phyloP scores from a whole-genome alignment of 2,329 filamentous ascomycete species.

The Microcera coccophila region DNA sequence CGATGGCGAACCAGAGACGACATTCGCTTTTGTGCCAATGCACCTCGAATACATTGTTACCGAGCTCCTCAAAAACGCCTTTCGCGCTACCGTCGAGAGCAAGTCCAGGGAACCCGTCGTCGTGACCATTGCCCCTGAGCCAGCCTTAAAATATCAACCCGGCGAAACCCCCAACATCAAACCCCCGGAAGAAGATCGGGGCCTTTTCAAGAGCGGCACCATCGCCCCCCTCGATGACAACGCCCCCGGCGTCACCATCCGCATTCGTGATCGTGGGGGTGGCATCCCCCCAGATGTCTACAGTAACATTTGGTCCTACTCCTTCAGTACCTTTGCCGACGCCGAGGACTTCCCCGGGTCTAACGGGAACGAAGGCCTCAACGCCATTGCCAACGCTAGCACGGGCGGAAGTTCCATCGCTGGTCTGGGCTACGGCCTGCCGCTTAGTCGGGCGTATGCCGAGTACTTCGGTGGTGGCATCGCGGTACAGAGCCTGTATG shows the following conservation, averaged over 20 bases:
- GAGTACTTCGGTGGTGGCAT: constrained; percentile 98
- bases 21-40: constrained; percentile 89
- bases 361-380: constrained; percentile 55
- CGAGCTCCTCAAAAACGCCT: constrained; percentile 94
- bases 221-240: constrained; percentile 60
- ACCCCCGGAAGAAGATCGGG: constrained; percentile 36
- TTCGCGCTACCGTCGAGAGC: constrained; percentile 85
- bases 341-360: constrained; percentile 38
- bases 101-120: constrained; percentile 80
- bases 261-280: constrained; percentile 91
- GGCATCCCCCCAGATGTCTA: constrained; percentile 83
- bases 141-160: constrained; percentile 34
- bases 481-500: constrained; percentile 88
- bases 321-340: constrained; percentile 88
- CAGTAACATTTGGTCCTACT: constrained; percentile 92
- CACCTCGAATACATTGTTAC: constrained; percentile 97
- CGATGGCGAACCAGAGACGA: constrained; percentile 80
- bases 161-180: constrained; percentile 27
- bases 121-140: constrained; percentile 80
- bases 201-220: constrained; percentile 39
- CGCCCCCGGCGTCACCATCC: constrained; percentile 84
- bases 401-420: constrained; percentile 80
- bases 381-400: constrained; percentile 68
- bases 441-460: constrained; percentile 86
- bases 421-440: constrained; percentile 87